Evolutionary conservation across 2,329 filamentous ascomycete species (phyloP).

Genomic region (Penicillium sp.): DNA sequence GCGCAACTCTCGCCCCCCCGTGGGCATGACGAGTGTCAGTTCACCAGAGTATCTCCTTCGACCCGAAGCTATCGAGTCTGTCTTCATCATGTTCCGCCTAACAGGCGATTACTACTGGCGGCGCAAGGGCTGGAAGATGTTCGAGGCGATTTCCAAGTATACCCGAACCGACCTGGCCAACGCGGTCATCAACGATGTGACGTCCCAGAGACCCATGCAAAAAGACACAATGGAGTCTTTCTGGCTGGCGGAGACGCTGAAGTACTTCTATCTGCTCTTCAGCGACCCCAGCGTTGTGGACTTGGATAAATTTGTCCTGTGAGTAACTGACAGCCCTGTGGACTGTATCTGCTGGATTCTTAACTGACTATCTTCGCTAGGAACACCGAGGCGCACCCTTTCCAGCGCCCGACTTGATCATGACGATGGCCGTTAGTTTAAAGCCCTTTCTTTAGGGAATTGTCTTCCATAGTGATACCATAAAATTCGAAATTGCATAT

Average conservation of each 20-base stretch:
- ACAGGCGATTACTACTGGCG: conserved; percentile 65
- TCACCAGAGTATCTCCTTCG: conserved; percentile 43
- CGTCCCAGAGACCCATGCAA: conserved; percentile 43
- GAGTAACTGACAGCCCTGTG: conserved; percentile 27
- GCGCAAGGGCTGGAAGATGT: conserved; percentile 73
- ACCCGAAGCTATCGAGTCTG: conserved; percentile 76
- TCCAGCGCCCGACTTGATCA: conserved; percentile 34
- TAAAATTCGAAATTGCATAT: conserved; percentile 23
- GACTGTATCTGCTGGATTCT: neutral
- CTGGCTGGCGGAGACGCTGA: conserved; percentile 58
- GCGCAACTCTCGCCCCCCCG: conserved; percentile 43
- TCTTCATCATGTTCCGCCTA: conserved; percentile 74
- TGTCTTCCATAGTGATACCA: conserved; percentile 25
- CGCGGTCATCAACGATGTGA: conserved; percentile 66
- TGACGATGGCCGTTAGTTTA: conserved; percentile 6
- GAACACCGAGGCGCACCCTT: conserved; percentile 43
- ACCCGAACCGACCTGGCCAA: conserved; percentile 63
- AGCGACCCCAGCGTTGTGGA: conserved; percentile 44
- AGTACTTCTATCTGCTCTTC: conserved; percentile 50
- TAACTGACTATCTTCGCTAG: conserved; percentile 17
- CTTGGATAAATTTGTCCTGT: conserved; percentile 49
- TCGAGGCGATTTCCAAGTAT: conserved; percentile 59
- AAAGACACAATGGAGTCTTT: conserved; percentile 71
- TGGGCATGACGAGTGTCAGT: conserved; percentile 42
- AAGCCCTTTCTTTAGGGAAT: too few species aligned